These are phyloP conservation scores for Agastache rugosa DNA, from an alignment of 257 asterid genomes.

Conservation along the genomic window DNA sequence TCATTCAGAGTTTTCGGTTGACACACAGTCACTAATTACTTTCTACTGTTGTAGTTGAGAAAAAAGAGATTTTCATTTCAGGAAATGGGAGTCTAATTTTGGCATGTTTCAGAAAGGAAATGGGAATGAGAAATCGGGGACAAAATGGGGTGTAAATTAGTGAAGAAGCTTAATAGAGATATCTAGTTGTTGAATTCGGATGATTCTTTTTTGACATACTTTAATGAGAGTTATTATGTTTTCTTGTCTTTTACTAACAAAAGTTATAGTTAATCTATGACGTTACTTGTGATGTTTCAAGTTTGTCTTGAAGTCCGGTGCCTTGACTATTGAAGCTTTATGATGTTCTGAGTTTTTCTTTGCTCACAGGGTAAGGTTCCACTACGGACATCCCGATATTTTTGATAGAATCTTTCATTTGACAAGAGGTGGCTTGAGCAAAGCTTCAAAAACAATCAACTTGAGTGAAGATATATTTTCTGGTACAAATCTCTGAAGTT, in stretches of 20 bases:
- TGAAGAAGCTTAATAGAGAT: neutral
- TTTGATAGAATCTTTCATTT: constrained; percentile 42
- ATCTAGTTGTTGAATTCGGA: neutral
- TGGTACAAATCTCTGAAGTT: constrained; percentile 19
- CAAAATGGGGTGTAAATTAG: neutral
- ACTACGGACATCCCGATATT: constrained; percentile 42
- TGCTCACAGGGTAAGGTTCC: constrained; percentile 39
- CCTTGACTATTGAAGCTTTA: constrained; percentile 11
- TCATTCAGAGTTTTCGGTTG: too few species aligned
- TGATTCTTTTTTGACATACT: neutral
- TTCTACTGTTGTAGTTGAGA: neutral
- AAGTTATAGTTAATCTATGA: neutral
- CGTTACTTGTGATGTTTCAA: constrained; percentile 1
- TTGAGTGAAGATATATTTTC: constrained; percentile 43
- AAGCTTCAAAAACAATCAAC: constrained; percentile 40
- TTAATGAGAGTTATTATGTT: neutral
- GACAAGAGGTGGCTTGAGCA: constrained; percentile 40
- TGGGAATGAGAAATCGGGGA: neutral
- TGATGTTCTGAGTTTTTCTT: constrained; percentile 19
- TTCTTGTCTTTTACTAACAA: neutral
- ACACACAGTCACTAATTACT: neutral
- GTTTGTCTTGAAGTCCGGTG: neutral
- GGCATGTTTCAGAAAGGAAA: neutral
- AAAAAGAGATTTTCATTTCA: neutral
- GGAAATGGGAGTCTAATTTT: neutral